A percentile compares a stretch with the other conserved stretches of the same genome.
Conservation (phyloP, 148 eudicot genomes). For the Silene conica region DNA sequence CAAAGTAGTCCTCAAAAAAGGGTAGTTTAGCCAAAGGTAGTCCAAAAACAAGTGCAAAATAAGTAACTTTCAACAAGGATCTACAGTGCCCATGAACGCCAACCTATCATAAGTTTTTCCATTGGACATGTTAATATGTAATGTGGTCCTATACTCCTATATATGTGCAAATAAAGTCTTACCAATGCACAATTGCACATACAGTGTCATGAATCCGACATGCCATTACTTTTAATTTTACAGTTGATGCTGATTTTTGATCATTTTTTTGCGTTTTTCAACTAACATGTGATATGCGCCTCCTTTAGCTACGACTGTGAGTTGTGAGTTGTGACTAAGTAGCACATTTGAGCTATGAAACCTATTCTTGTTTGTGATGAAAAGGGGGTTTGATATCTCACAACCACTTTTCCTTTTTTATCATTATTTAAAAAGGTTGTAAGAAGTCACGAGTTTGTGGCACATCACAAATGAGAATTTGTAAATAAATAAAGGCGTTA, state of each 20-base stretch:
- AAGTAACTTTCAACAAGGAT: slow-evolving; percentile 5
- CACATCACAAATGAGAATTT: no score
- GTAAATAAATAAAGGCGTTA: no score
- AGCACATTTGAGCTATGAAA: not conserved
- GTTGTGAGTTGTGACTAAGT: not conserved
- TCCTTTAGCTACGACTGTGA: not conserved
- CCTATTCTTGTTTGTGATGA: no score
- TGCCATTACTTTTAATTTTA: not conserved
- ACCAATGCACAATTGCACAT: not conserved
- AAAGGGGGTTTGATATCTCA: no score
- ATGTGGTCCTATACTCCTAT: slow-evolving; percentile 10
- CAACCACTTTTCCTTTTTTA: no score
- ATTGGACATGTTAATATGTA: slow-evolving; percentile 14
- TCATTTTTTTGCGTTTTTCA: slow-evolving; percentile 9
- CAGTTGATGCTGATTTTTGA: not conserved
- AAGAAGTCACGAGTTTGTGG: no score
- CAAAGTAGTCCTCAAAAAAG: slow-evolving; percentile 28
- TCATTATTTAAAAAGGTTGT: no score
- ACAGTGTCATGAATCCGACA: slow-evolving; percentile 17
- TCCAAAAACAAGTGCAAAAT: slow-evolving; percentile 5
- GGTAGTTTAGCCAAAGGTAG: not conserved
- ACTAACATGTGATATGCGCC: slow-evolving; percentile 20
- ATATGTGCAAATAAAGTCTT: not conserved
- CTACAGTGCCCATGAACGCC: slow-evolving; percentile 13
- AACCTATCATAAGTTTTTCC: slow-evolving; percentile 20